Evolutionary conservation across 345 rosid species (phyloP).

Genomic region (Streptanthus diversifolius): DNA sequence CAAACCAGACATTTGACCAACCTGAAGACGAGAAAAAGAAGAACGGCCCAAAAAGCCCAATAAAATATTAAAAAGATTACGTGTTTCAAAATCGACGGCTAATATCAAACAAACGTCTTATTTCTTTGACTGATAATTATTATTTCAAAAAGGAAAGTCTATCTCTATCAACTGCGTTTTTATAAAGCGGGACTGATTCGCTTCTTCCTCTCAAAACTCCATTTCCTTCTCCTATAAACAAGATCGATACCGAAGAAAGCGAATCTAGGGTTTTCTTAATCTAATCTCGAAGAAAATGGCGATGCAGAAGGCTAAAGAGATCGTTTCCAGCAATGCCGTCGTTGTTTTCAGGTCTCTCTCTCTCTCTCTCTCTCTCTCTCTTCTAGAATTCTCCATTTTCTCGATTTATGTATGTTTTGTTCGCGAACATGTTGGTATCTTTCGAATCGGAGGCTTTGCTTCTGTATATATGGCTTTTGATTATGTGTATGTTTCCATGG

Average conservation of each 20-base stretch:
- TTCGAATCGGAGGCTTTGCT: neutral
- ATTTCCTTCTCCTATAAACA: neutral
- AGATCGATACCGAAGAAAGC: neutral
- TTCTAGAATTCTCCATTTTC: neutral
- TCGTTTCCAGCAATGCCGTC: slow-evolving; percentile 53
- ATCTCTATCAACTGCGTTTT: neutral
- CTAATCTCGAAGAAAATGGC: slow-evolving; percentile 41
- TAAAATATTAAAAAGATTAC: neutral
- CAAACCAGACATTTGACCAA: neutral
- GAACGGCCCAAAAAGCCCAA: slow-evolving; percentile 15
- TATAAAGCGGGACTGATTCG: neutral
- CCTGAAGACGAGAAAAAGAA: neutral
- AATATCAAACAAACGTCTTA: neutral
- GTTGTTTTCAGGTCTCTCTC: slow-evolving; percentile 61
- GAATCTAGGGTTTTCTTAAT: slow-evolving; percentile 13
- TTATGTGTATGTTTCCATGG: neutral
- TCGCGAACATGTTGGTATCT: neutral
- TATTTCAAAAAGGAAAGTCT: neutral
- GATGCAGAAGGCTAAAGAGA: slow-evolving; percentile 53
- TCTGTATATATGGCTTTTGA: neutral
- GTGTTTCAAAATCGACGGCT: neutral
- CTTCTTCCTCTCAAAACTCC: neutral
- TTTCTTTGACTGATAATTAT: neutral
- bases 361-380: neutral
- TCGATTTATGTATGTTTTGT: neutral